Percentiles rank a stretch among this genome's conserved stretches.
Evolutionary conservation across 257 asterid genomes (phyloP).

Genomic region (Solanum neorickii): DNA sequence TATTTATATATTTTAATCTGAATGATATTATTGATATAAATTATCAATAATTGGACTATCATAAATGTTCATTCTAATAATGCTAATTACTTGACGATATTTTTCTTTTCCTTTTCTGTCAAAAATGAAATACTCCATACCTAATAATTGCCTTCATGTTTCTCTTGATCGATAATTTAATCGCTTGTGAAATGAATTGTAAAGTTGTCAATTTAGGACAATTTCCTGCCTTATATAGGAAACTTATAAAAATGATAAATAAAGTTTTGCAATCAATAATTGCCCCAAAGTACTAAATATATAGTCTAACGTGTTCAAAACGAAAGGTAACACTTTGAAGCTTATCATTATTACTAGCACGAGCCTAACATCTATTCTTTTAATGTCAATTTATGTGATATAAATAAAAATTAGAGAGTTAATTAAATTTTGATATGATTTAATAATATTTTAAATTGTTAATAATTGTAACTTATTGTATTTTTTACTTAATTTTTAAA

Average conservation of each 20-base stretch:
- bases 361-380: no score
- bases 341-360: background rate
- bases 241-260: no score
- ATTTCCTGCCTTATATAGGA: background rate
- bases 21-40: background rate
- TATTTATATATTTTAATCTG: background rate
- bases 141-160: background rate
- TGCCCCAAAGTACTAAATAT: background rate
- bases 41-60: background rate
- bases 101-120: background rate
- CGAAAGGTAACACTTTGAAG: background rate
- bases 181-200: background rate
- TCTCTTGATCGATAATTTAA: background rate
- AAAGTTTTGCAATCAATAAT: background rate
- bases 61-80: no score
- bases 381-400: no score
- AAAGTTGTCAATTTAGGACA: background rate
- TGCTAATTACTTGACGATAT: background rate
- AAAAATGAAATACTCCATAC: background rate
- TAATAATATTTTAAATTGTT: no score
- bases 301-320: background rate
- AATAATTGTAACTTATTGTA: no score
- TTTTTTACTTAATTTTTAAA: no score
- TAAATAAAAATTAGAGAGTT: no score
- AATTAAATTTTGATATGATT: no score